Percentiles rank a stretch among this genome's conserved stretches.
Evolutionary conservation across 306 rosid genomes (phyloP).

Genomic region (Alnus glutinosa): DNA sequence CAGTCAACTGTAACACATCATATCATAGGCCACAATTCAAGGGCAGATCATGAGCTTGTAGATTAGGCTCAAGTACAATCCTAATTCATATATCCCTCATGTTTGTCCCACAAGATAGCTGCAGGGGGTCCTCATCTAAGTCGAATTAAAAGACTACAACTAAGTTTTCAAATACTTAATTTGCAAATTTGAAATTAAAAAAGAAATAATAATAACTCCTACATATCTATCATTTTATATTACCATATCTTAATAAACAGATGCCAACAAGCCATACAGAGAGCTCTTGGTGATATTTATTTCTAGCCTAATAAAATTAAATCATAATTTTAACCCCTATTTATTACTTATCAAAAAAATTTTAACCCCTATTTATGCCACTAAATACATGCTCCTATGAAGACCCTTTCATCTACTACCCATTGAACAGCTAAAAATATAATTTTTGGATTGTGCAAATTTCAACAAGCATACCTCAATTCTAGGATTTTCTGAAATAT

Average conservation of each 20-base stretch:
- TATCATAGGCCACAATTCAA: not conserved
- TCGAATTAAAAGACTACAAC: not conserved
- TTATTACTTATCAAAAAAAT: no score
- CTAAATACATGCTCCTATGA: not conserved
- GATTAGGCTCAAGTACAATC: not conserved
- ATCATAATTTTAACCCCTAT: not conserved
- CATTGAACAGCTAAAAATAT: not conserved
- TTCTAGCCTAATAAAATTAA: not conserved
- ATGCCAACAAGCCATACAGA: not conserved
- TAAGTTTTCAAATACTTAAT: not conserved
- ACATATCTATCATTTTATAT: not conserved
- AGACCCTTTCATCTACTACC: not conserved
- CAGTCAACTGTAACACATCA: not conserved
- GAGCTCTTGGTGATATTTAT: not conserved
- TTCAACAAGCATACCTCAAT: constrained; percentile 63
- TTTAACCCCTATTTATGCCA: not conserved
- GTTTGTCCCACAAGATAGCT: not conserved
- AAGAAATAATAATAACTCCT: not conserved
- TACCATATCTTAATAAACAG: not conserved
- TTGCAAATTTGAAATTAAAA: not conserved
- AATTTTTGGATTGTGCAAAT: not conserved
- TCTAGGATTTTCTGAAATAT: constrained; percentile 77
- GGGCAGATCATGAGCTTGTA: not conserved
- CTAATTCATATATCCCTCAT: not conserved
- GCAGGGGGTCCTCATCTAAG: not conserved